A percentile compares a stretch with the other conserved stretches of the same genome.
Evolutionary conservation across 2,329 filamentous ascomycete species (phyloP).

Genomic region (Emergomyces pasteurianus): DNA sequence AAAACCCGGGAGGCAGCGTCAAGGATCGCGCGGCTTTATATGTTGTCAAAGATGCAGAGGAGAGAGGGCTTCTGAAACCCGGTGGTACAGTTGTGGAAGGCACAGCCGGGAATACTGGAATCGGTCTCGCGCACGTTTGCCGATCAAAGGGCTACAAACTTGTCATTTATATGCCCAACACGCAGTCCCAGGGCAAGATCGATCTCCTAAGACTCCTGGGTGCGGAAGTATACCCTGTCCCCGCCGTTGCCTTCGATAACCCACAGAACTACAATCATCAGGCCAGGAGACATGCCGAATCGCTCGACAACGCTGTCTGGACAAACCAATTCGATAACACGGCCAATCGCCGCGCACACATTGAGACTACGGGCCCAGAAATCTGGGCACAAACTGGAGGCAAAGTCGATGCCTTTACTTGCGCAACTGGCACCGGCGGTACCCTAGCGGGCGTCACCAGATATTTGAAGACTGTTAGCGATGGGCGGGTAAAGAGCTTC

Average conservation of each 20-base stretch:
- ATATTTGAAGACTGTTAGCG: slow-evolving; percentile 72
- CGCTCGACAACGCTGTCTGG: slow-evolving; percentile 82
- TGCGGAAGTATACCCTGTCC: slow-evolving; percentile 91
- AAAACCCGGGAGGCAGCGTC: slow-evolving; percentile 91
- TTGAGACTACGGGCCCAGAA: slow-evolving; percentile 94
- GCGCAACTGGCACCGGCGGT: slow-evolving; percentile 83
- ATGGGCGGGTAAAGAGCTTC: slow-evolving; percentile 71
- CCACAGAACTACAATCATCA: slow-evolving; percentile 98
- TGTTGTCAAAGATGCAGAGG: slow-evolving; percentile 87
- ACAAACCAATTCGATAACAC: slow-evolving; percentile 98
- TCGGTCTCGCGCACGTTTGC: slow-evolving; percentile 94
- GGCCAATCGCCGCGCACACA: slow-evolving; percentile 84
- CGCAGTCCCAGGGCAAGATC: slow-evolving; percentile 95
- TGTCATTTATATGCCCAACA: slow-evolving; percentile 99
- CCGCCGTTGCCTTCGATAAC: slow-evolving; percentile 90
- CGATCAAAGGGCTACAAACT: slow-evolving; percentile 82
- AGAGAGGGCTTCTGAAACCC: slow-evolving; percentile 65
- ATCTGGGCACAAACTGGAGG: slow-evolving; percentile 90
- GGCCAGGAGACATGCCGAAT: slow-evolving; percentile 77
- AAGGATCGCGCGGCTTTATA: slow-evolving; percentile 95
- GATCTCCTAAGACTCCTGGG: slow-evolving; percentile 82
- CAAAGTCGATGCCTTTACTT: slow-evolving; percentile 85
- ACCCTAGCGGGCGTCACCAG: slow-evolving; percentile 81
- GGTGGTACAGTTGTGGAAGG: slow-evolving; percentile 95
- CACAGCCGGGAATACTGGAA: slow-evolving; percentile 94